Evolutionary conservation across 345 rosid genomes (phyloP).

Genomic region (Boechera divaricarpa): DNA sequence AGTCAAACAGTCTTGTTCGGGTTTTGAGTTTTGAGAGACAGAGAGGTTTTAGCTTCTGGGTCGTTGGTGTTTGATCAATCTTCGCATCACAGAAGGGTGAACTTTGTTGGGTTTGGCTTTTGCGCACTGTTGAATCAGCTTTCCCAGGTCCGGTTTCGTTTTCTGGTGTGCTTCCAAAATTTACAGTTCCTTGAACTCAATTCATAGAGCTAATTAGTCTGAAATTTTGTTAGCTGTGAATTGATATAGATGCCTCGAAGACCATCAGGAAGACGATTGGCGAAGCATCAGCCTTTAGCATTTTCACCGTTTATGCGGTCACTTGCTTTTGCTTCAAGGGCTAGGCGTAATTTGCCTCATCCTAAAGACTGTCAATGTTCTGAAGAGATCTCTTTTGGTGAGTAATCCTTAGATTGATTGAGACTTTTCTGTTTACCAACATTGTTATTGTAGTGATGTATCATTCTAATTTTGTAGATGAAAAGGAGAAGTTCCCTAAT

Average conservation of each 20-base stretch:
- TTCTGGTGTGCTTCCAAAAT: background rate
- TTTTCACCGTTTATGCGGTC: conserved; percentile 77
- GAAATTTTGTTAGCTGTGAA: conserved; percentile 23
- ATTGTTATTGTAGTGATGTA: conserved; percentile 29
- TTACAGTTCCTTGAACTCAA: conserved; percentile 14
- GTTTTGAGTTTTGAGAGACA: conserved; percentile 28
- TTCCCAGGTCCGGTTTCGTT: background rate
- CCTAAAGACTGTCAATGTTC: conserved; percentile 36
- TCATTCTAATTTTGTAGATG: conserved; percentile 27
- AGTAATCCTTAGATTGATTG: conserved; percentile 10
- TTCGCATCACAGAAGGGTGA: background rate
- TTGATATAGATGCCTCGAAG: conserved; percentile 56
- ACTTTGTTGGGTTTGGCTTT: background rate
- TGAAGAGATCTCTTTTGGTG: conserved; percentile 44
- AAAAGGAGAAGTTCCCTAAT: conserved; percentile 26
- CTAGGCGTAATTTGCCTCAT: conserved; percentile 45
- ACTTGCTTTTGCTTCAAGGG: conserved; percentile 53
- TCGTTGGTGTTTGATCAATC: conserved; percentile 9
- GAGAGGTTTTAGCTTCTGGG: conserved; percentile 16
- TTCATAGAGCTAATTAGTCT: background rate
- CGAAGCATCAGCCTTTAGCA: conserved; percentile 56
- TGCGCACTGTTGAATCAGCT: background rate
- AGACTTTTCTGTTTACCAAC: conserved; percentile 34
- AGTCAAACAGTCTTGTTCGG: background rate
- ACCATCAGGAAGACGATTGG: conserved; percentile 45